phyloP scores from a whole-genome alignment of 73 alveolate species.

The Diophrys appendiculata region DNA sequence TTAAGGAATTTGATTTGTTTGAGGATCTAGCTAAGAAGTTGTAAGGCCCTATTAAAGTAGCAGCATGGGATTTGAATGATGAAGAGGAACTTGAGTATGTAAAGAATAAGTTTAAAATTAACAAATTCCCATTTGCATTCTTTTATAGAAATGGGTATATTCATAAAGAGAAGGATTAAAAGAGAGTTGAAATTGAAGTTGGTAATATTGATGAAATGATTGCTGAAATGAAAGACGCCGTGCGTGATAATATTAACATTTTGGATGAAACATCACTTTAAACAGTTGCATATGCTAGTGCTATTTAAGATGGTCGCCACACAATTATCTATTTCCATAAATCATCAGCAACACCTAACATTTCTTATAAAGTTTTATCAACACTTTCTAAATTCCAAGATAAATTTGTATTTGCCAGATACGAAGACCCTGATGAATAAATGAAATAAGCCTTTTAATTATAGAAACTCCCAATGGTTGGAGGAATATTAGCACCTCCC shows the following conservation, averaged over 20 bases:
- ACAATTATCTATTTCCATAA: conserved; percentile 19
- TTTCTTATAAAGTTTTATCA: conserved; percentile 28
- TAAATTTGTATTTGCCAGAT: conserved; percentile 14
- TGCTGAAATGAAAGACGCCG: conserved; percentile 26
- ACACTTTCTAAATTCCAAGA: conserved; percentile 7
- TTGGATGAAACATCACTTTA: conserved; percentile 2
- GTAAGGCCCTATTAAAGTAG: conserved; percentile 18
- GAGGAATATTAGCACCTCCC: conserved; percentile 17
- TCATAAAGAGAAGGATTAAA: conserved; percentile 21
- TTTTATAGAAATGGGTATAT: conserved; percentile 15
- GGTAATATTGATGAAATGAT: not conserved
- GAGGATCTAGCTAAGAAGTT: not conserved
- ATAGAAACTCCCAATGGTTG: conserved; percentile 16
- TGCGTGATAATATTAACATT: conserved; percentile 3
- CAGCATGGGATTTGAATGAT: not conserved
- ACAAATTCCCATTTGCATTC: conserved; percentile 13
- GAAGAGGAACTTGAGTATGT: not conserved
- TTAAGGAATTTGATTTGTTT: not conserved
- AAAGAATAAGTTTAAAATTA: conserved; percentile 4
- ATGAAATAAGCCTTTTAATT: conserved; percentile 10
- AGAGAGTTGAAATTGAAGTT: conserved; percentile 7
- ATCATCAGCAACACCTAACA: not conserved
- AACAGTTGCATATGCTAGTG: conserved; percentile 8
- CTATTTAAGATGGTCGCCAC: conserved; percentile 18
- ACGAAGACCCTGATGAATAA: conserved; percentile 12